Conservation (phyloP, 1,139 yeast genomes). For the Lipomyces yarrowii region DNA sequence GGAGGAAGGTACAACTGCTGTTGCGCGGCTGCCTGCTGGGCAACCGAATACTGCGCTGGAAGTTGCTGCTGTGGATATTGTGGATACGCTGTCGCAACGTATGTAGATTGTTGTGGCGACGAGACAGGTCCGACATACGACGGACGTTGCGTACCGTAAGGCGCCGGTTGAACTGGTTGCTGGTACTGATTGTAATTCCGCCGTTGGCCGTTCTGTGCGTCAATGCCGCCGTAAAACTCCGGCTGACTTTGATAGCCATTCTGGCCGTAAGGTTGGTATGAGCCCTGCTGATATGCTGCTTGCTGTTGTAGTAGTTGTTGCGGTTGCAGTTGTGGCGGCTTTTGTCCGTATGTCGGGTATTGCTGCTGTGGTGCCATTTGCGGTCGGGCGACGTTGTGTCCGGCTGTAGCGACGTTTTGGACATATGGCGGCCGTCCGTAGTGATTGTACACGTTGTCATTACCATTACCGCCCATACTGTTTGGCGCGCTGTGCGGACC, state of each 20-base stretch:
- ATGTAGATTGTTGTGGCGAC: conserved; percentile 6
- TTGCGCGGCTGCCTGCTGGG: background rate
- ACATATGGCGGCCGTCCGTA: conserved; percentile 11
- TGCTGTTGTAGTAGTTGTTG: conserved; percentile 19
- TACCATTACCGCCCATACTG: background rate
- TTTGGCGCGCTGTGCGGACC: background rate
- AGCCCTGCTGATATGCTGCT: conserved; percentile 4
- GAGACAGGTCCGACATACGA: background rate
- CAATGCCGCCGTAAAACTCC: conserved; percentile 2
- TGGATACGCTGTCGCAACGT: conserved; percentile 5
- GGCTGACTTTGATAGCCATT: background rate
- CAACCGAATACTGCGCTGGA: background rate
- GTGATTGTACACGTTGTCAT: conserved; percentile 14
- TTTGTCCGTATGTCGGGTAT: conserved; percentile 4
- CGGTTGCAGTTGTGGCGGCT: conserved; percentile 14
- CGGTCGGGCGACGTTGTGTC: background rate
- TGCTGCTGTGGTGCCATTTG: conserved; percentile 9
- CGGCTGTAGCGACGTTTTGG: background rate
- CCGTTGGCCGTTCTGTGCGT: conserved; percentile 21
- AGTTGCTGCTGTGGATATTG: conserved; percentile 14
- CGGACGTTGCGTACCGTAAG: background rate
- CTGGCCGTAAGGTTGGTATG: background rate
- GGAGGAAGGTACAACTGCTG: conserved; percentile 1
- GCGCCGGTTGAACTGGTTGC: conserved; percentile 21
- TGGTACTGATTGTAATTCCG: conserved; percentile 20